Base-by-base conservation (phyloP, 768 basidiomycete species). In the Serendipita sp. region DNA sequence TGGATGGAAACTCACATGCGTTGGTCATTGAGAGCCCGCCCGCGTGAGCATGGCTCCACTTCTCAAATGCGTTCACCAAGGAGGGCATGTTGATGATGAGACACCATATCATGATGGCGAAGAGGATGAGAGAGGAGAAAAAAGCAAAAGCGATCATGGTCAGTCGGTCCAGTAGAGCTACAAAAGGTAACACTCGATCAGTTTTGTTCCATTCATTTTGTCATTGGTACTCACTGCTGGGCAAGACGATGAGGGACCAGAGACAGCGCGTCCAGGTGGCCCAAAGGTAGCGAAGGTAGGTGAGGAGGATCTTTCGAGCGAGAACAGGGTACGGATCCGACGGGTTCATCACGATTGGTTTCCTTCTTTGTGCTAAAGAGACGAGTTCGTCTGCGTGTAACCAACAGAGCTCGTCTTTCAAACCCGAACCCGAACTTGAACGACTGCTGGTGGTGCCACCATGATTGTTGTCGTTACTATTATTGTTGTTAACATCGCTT, bases 351-450 rank as follows among this genome's bases (percentile, higher is more conserved):
- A 53, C 45, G 13, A 54, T 24, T 37, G n/a, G 48, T 45, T 34
- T 30, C 46, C 63, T 60, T 18, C 65, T 35, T 56, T 69, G 65
- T 37, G 60, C 63, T 45, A 69, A 64, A 54, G 68, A 65, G n/a
- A 66, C 67, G 15, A 69, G 54, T 54, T 69, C 68, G 38, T 69
- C 68, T 18, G 67, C 68, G 45, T 69, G 68, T n/a, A 67, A 28
- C 53, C 13, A 30, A 11, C 24, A 28, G 1, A 54, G 28, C 1
- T 54, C 53, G 24, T 54, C 24, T 30, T 28, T 54, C 15, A 54
- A 11, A 46, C 13, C 11, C 11, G 45, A 46, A 10, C 11, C 24
- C 53, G 53, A 54, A 30, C 28, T 28, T 11, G 24, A 54, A 54
- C 11, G 24, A 30, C 53, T 54, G 1, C 24, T 24, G 24, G 24